Base-by-base conservation (phyloP, 2,329 filamentous ascomycete species). In the Botrytis byssoidea region DNA sequence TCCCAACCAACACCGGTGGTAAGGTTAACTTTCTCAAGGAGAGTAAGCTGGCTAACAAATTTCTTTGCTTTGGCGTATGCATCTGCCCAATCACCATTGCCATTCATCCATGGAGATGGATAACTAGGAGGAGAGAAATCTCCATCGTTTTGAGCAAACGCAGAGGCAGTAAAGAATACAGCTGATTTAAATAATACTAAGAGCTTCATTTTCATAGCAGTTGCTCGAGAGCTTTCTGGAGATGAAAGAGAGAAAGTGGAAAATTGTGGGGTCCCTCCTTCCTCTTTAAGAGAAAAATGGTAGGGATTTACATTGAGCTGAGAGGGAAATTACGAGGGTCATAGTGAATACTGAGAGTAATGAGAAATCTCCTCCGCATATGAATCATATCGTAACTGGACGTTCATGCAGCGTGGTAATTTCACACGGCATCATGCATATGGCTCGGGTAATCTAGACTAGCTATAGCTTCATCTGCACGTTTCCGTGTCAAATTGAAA, bases 11-110 rank as follows among this genome's bases (percentile, higher is more conserved):
- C 91, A 82, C 95, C 95, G 0, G 95, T 98, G 4, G 96, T 98
- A 76, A 99, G 83, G 82, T 98, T 98, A 83, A 98, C 93, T 83
- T 95, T 95, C 81, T 95, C 93, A 2, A 92, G 91, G 72, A 95
- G 82, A 0, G 92, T 95, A 89, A 95, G 93, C 66, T 89, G 87
- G 74, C 89, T 88, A 25, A 95, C 92, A 37, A 95, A 83, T 5
- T 84, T 82, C 74, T 90, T 86, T 1, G 93, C 93, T 79, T 92
- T 93, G 70, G 83, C 83, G 79, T 94, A 95, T 77, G 92, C 92
- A 51, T 89, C 88, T 42, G 85, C 84, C 93, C 93, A 95, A 5
- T 77, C 78, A 71, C 79, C 77, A 0, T 78, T 79, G 37, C 79
- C 79, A 48, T 77, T 72, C 78, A 81, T 80, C 81, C 81, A 82